Evolutionary conservation across 2,329 filamentous ascomycete genomes (phyloP).

Genomic region (Botrytis tulipae): DNA sequence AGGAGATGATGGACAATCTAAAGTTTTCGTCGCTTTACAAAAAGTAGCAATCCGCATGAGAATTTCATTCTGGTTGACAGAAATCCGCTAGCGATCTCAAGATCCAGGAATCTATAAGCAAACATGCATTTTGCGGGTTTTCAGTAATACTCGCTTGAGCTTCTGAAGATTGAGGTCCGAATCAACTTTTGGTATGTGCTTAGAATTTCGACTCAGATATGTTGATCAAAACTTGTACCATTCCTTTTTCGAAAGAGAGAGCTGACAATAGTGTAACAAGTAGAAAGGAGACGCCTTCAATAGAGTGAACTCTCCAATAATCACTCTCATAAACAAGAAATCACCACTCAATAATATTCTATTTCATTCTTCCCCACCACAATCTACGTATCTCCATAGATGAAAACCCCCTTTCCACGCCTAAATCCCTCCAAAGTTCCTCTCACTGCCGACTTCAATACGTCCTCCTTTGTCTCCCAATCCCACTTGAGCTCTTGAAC

Average conservation of each 20-base stretch:
- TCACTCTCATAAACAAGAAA: neutral
- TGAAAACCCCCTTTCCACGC: slow-evolving; percentile 85
- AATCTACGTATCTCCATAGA: slow-evolving; percentile 60
- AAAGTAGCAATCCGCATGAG: neutral
- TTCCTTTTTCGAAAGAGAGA: neutral
- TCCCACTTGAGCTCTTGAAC: slow-evolving; percentile 81
- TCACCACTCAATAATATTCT: neutral
- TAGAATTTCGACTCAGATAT: neutral
- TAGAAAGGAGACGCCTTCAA: neutral
- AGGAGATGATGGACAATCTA: neutral
- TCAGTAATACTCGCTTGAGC: neutral
- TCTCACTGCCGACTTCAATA: slow-evolving; percentile 72
- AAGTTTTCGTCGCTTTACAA: neutral
- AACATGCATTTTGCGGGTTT: neutral
- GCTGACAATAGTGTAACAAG: neutral
- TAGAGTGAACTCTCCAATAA: neutral
- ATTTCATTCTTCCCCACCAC: neutral
- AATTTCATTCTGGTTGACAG: neutral
- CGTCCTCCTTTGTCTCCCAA: slow-evolving; percentile 71
- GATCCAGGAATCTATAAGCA: neutral
- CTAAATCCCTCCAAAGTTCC: slow-evolving; percentile 82
- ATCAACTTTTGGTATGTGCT: neutral
- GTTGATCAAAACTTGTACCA: neutral
- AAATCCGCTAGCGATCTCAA: neutral
- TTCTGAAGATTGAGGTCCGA: neutral